Conservation (phyloP, 2,329 filamentous ascomycete genomes). For the Penicillium sp. region DNA sequence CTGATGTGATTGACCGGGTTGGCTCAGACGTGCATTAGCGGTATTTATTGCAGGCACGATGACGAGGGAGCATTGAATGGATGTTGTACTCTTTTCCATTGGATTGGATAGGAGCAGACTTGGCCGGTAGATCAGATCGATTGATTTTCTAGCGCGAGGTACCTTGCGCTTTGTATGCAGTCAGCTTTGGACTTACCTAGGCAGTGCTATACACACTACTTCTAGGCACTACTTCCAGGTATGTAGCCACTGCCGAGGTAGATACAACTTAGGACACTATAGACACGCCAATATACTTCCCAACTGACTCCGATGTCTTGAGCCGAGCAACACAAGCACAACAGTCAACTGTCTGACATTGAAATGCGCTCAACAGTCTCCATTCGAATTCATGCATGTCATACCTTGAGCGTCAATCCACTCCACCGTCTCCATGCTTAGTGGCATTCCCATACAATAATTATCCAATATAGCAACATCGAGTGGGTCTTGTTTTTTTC, state of each 20-base stretch:
- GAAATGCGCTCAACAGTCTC: slow-evolving; percentile 9
- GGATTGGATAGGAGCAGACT: slow-evolving; percentile 11
- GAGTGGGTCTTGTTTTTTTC: slow-evolving; percentile 1
- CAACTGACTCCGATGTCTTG: neutral
- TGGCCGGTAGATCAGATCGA: slow-evolving; percentile 10
- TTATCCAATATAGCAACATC: neutral
- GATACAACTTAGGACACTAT: neutral
- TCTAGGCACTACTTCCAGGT: neutral
- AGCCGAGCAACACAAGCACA: slow-evolving; percentile 11
- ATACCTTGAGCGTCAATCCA: slow-evolving; percentile 16
- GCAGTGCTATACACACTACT: neutral
- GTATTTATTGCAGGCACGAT: slow-evolving; percentile 11
- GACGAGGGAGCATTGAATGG: neutral
- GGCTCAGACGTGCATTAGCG: slow-evolving; percentile 22
- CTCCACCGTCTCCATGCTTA: slow-evolving; percentile 1
- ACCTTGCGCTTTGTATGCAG: slow-evolving; percentile 6
- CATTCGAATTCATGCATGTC: slow-evolving; percentile 23
- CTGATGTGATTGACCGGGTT: slow-evolving; percentile 25
- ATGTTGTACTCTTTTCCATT: neutral
- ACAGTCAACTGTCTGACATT: slow-evolving; percentile 2
- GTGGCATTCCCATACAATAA: neutral
- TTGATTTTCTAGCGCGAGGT: slow-evolving; percentile 3
- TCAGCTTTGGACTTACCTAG: neutral
- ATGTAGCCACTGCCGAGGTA: neutral
- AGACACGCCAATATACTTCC: neutral